Evolutionary conservation across 352 stramenopile genomes (phyloP).

Genomic region (Pythium periplocum): DNA sequence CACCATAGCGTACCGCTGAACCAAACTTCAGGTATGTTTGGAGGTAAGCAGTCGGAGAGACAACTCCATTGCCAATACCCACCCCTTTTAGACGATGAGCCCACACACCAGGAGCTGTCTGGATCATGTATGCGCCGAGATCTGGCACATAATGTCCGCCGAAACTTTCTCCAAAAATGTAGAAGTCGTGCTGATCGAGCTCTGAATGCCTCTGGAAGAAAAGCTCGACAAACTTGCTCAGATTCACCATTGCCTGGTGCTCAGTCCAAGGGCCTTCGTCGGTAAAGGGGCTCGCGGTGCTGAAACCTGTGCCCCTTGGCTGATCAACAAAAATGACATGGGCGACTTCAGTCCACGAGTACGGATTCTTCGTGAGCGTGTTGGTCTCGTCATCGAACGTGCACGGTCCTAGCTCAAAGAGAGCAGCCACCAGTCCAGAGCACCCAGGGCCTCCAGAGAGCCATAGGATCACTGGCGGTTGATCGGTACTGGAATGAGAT

Average conservation of each 20-base stretch:
- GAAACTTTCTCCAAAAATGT: constrained; percentile 95
- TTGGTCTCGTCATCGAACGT: constrained; percentile 63
- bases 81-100: constrained; percentile 64
- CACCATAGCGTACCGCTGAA: constrained; percentile 31
- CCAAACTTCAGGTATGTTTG: constrained; percentile 53
- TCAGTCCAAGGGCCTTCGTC: constrained; percentile 35
- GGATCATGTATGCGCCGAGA: constrained; percentile 72
- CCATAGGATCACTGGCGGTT: constrained; percentile 92
- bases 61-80: constrained; percentile 77
- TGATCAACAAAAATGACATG: constrained; percentile 98
- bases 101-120: constrained; percentile 22
- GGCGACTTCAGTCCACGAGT: constrained; percentile 92
- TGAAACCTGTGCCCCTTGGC: constrained; percentile 79
- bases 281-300: constrained; percentile 5
- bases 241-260: constrained; percentile 31
- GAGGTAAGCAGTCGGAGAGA: constrained; percentile 42
- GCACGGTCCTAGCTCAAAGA: constrained; percentile 97
- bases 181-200: constrained; percentile 67
- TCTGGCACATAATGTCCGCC: constrained; percentile 94
- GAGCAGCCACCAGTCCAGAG: constrained; percentile 88
- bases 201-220: constrained; percentile 46
- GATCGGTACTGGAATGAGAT: constrained; percentile 5
- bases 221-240: constrained; percentile 41
- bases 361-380: constrained; percentile 79
- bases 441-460: constrained; percentile 95